Evolutionary conservation across 768 basidiomycete genomes (phyloP).

Genomic region (Crassisporium funariophilum): DNA sequence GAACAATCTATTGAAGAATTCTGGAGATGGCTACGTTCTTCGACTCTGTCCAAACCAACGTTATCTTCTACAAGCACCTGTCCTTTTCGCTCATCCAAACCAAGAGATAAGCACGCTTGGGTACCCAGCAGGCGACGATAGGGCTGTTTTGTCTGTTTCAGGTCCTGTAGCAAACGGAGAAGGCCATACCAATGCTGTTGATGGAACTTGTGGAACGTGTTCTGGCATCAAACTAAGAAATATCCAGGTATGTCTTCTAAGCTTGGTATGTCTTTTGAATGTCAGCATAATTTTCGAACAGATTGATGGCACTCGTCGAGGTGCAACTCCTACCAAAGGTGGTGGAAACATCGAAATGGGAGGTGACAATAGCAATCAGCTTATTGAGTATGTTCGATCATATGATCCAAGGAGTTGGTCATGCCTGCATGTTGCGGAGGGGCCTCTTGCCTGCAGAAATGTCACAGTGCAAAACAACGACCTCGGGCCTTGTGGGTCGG

Average conservation of each 20-base stretch:
- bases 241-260: conserved; percentile 54
- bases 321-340: conserved; percentile 52
- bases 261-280: neutral
- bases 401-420: conserved; percentile 83
- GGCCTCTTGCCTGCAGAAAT: conserved; percentile 63
- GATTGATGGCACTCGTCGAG: conserved; percentile 74
- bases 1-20: conserved; percentile 63
- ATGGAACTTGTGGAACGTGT: conserved; percentile 64
- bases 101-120: conserved; percentile 85
- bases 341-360: conserved; percentile 89
- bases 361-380: conserved; percentile 67
- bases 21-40: conserved; percentile 67
- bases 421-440: conserved; percentile 78
- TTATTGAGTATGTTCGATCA: conserved; percentile 76
- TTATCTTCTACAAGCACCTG: conserved; percentile 67
- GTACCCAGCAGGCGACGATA: conserved; percentile 65
- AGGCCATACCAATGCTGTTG: conserved; percentile 74
- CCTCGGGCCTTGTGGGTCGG: conserved; percentile 75
- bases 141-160: conserved; percentile 70
- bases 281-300: conserved; percentile 25
- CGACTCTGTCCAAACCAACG: conserved; percentile 62
- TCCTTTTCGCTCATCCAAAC: conserved; percentile 63
- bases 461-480: conserved; percentile 78
- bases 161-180: conserved; percentile 63
- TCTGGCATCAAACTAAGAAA: conserved; percentile 65